Conservation (phyloP, 345 rosid species). For the Populus simonii region DNA sequence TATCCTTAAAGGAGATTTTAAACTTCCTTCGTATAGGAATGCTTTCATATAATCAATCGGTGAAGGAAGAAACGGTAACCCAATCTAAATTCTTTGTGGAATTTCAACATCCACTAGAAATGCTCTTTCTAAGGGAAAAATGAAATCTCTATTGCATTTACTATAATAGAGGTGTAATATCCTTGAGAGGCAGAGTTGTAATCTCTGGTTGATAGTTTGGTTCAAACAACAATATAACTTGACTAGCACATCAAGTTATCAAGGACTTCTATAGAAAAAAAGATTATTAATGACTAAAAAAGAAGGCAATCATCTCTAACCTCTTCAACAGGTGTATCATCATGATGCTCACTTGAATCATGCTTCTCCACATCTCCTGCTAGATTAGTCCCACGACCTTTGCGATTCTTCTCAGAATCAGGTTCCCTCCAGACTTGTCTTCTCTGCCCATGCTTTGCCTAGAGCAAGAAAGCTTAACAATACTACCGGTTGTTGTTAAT, state of each 20-base stretch:
- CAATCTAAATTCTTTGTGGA: too few relatives aligned
- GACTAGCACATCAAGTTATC: background rate
- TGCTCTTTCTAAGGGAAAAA: too few relatives aligned
- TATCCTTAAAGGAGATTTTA: too few relatives aligned
- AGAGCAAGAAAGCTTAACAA: constrained; percentile 12
- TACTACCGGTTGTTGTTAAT: background rate
- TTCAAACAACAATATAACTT: background rate
- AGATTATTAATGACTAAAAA: background rate
- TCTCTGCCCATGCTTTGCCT: constrained; percentile 63
- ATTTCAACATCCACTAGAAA: too few relatives aligned
- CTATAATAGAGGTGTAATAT: background rate
- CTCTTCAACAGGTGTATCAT: constrained; percentile 57
- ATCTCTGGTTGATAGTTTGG: background rate
- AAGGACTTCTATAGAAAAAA: background rate
- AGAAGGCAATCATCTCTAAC: constrained; percentile 29
- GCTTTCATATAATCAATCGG: too few relatives aligned
- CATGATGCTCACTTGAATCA: constrained; percentile 47
- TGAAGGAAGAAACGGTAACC: too few relatives aligned
- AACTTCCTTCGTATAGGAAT: too few relatives aligned
- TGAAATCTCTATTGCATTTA: too few relatives aligned
- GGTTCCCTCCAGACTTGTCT: constrained; percentile 56
- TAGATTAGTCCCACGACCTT: constrained; percentile 40
- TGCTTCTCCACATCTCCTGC: constrained; percentile 49
- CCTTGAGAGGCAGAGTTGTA: background rate
- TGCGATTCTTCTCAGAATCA: constrained; percentile 49